A percentile compares a stretch with the other conserved stretches of the same genome.
Conservation (phyloP, 148 eudicot genomes). For the Rheum nobile region DNA sequence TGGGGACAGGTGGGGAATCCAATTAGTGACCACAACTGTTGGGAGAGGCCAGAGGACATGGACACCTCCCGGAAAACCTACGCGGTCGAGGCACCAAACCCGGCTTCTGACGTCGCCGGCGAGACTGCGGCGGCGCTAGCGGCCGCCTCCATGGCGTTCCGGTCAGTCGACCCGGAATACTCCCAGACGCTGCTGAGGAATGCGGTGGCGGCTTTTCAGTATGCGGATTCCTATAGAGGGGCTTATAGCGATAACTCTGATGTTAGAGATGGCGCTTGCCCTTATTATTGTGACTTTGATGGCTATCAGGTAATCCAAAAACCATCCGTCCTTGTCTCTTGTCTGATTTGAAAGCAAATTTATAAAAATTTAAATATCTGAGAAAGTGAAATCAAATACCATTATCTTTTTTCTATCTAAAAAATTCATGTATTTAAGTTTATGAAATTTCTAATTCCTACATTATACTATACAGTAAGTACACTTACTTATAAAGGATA, state of each 20-base stretch:
- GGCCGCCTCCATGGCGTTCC: constrained; percentile 81
- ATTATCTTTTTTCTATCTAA: no score
- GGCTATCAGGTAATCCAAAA: constrained; percentile 63
- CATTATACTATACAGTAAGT: no score
- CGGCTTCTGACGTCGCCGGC: constrained; percentile 92
- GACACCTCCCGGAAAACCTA: constrained; percentile 78
- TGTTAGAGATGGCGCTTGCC: constrained; percentile 62
- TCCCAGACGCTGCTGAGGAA: constrained; percentile 47
- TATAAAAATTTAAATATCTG: no score
- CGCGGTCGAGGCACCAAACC: constrained; percentile 62
- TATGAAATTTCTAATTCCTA: no score
- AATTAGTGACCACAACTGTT: constrained; percentile 61
- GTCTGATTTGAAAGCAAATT: no score
- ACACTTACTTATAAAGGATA: no score
- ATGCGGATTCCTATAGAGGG: constrained; percentile 63
- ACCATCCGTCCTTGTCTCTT: no score
- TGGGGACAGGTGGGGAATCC: constrained; percentile 72
- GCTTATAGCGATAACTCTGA: constrained; percentile 81
- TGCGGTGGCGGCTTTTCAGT: constrained; percentile 42
- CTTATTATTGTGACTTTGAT: constrained; percentile 85
- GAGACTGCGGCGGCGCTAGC: constrained; percentile 94
- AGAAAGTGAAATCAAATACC: no score
- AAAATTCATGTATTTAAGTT: no score
- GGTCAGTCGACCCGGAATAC: constrained; percentile 57
- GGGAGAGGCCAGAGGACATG: constrained; percentile 99